phyloP scores from a whole-genome alignment of 495 filamentous ascomycete species.

The Geopyxis carbonaria region DNA sequence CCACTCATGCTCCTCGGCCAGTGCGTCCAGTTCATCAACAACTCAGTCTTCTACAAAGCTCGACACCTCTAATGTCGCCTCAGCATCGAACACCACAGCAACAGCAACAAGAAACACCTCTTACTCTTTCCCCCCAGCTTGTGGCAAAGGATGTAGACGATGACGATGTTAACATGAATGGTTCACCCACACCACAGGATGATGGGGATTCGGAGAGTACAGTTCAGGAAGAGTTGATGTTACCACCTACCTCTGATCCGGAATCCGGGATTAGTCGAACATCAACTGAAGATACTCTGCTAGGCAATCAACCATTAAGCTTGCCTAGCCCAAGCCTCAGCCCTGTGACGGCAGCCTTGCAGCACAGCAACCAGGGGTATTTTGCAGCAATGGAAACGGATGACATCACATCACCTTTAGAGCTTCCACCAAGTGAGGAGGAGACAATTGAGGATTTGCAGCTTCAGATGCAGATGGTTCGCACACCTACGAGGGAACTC shows the following conservation, averaged over 20 bases:
- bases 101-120: conserved; percentile 26
- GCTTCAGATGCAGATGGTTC: conserved; percentile 17
- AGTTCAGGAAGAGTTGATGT: neutral
- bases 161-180: conserved; percentile 19
- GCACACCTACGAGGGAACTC: conserved; percentile 3
- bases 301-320: conserved; percentile 58
- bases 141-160: conserved; percentile 17
- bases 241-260: neutral
- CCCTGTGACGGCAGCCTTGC: conserved; percentile 51
- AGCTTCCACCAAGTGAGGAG: conserved; percentile 28
- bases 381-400: conserved; percentile 25
- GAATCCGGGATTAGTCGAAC: conserved; percentile 2
- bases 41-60: conserved; percentile 22
- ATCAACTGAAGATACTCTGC: too few species aligned
- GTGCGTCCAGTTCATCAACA: conserved; percentile 25
- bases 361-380: conserved; percentile 27
- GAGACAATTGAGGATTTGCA: conserved; percentile 26
- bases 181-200: conserved; percentile 19
- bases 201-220: conserved; percentile 22
- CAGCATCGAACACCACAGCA: conserved; percentile 11
- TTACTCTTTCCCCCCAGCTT: conserved; percentile 25
- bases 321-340: conserved; percentile 89
- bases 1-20: conserved; percentile 21
- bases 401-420: conserved; percentile 22
- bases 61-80: conserved; percentile 15